A percentile compares a stretch with the other conserved stretches of the same genome.
phyloP scores from a whole-genome alignment of 2,329 filamentous ascomycete genomes.

The Cadophora sp. region DNA sequence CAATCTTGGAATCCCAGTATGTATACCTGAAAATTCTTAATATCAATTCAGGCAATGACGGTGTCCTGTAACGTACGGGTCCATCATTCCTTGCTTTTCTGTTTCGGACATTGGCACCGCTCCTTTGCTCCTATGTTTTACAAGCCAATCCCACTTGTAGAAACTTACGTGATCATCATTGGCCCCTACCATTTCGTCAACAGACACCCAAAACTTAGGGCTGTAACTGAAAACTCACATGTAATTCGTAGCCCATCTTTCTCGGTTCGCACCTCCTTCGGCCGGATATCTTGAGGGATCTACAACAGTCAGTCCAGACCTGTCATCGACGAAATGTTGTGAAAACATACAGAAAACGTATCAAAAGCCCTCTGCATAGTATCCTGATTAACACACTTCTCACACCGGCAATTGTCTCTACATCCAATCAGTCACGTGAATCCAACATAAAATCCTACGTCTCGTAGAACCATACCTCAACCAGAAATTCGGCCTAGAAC shows the following conservation, averaged over 20 bases:
- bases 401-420: conserved; percentile 74
- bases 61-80: conserved; percentile 38
- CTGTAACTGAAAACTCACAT: conserved; percentile 51
- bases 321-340: not conserved
- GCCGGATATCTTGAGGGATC: conserved; percentile 54
- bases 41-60: conserved; percentile 28
- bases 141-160: conserved; percentile 70
- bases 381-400: conserved; percentile 69
- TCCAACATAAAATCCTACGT: too few species aligned
- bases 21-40: conserved; percentile 43
- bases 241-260: conserved; percentile 53
- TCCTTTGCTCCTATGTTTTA: conserved; percentile 50
- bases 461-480: conserved; percentile 44
- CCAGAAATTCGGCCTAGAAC: conserved; percentile 50
- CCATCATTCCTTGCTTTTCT: conserved; percentile 42
- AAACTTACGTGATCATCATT: conserved; percentile 71
- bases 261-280: conserved; percentile 43
- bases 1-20: conserved; percentile 50
- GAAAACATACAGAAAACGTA: conserved; percentile 65
- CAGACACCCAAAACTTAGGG: not conserved
- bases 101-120: conserved; percentile 37
- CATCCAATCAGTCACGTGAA: conserved; percentile 24
- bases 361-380: conserved; percentile 74
- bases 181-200: conserved; percentile 54
- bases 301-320: conserved; percentile 39